A percentile compares a stretch with the other conserved stretches of the same genome.
Evolutionary conservation across 345 rosid genomes (phyloP).

Genomic region (Boechera divaricarpa): DNA sequence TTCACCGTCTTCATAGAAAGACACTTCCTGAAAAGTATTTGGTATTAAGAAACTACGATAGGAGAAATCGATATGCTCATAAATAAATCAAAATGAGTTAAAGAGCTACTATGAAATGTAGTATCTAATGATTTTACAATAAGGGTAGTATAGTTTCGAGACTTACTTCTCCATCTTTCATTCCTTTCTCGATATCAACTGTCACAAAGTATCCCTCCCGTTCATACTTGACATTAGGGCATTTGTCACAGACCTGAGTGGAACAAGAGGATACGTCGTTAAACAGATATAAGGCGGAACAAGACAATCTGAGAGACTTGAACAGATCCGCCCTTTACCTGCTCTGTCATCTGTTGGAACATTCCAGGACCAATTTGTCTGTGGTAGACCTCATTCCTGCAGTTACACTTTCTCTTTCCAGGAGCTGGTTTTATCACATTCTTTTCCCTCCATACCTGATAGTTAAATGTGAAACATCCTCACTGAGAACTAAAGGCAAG

Average conservation of each 20-base stretch:
- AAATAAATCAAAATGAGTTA: neutral
- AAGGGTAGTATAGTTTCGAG: neutral
- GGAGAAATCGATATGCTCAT: slow-evolving; percentile 15
- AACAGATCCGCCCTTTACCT: slow-evolving; percentile 51
- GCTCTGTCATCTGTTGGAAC: slow-evolving; percentile 99
- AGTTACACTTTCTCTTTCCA: slow-evolving; percentile 93
- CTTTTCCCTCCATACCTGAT: slow-evolving; percentile 98
- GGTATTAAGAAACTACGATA: neutral
- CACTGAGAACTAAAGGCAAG: slow-evolving; percentile 27
- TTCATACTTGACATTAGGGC: slow-evolving; percentile 91
- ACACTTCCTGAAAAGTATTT: slow-evolving; percentile 68
- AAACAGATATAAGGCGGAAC: slow-evolving; percentile 3
- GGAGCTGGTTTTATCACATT: slow-evolving; percentile 92
- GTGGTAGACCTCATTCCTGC: slow-evolving; percentile 98
- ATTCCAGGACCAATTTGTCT: slow-evolving; percentile 99
- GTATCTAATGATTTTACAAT: neutral
- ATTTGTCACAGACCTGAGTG: slow-evolving; percentile 91
- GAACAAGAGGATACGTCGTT: slow-evolving; percentile 3
- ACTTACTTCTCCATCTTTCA: slow-evolving; percentile 98
- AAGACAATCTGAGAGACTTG: slow-evolving; percentile 1
- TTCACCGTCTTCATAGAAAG: slow-evolving; percentile 96
- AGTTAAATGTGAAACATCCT: slow-evolving; percentile 15
- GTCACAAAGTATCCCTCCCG: slow-evolving; percentile 88
- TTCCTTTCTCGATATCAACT: slow-evolving; percentile 99
- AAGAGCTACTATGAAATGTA: neutral